phyloP scores from a whole-genome alignment of 1,284 basidiomycete species.

The Neolentinus lepideus region DNA sequence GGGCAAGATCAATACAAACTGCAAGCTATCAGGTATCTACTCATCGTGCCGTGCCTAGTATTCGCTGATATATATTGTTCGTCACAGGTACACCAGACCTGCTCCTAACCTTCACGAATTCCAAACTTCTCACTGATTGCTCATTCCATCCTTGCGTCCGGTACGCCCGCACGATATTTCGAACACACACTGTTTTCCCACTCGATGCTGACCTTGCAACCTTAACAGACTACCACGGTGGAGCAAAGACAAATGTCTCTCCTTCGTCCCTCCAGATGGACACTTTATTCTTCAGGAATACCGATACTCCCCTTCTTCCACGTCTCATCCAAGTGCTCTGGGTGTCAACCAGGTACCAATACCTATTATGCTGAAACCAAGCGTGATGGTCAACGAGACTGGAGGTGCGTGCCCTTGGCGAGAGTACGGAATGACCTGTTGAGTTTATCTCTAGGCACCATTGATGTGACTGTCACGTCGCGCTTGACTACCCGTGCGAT shows the following conservation, averaged over 20 bases:
- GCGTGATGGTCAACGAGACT: slow-evolving; percentile 50
- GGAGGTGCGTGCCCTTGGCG: slow-evolving; percentile 40
- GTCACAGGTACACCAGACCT: slow-evolving; percentile 81
- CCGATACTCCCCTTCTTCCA: slow-evolving; percentile 46
- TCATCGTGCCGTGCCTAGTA: not conserved
- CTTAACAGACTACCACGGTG: slow-evolving; percentile 66
- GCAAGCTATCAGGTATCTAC: slow-evolving; percentile 65
- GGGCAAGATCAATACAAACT: slow-evolving; percentile 80
- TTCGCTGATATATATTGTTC: slow-evolving; percentile 1
- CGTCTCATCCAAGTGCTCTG: slow-evolving; percentile 9
- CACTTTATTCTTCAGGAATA: slow-evolving; percentile 86
- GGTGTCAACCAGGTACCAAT: slow-evolving; percentile 41
- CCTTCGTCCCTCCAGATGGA: slow-evolving; percentile 94
- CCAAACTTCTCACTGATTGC: slow-evolving; percentile 68
- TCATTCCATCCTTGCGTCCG: slow-evolving; percentile 90
- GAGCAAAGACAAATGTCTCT: slow-evolving; percentile 73
- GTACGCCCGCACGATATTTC: slow-evolving; percentile 32
- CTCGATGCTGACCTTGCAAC: not conserved
- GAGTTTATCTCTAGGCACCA: slow-evolving; percentile 41
- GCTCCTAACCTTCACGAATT: slow-evolving; percentile 74
- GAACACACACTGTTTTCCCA: not conserved
- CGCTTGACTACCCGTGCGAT: slow-evolving; percentile 57
- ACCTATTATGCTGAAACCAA: slow-evolving; percentile 60
- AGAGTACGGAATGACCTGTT: not conserved
- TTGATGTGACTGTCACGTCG: slow-evolving; percentile 68